Conservation (phyloP, 805 yeast species). For the Candida railenensis region DNA sequence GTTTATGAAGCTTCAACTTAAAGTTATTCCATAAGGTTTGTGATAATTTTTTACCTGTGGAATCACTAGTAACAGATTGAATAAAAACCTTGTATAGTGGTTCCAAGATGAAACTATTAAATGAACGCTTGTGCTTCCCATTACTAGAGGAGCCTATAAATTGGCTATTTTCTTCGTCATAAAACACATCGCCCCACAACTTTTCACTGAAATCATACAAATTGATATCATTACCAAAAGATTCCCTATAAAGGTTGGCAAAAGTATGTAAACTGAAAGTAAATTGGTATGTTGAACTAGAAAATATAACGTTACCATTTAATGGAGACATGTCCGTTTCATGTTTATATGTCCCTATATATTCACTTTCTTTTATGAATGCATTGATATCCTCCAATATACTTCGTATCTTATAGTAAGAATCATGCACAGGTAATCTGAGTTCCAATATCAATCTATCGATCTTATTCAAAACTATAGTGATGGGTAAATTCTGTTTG, state of each 20-base stretch:
- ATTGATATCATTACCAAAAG: conserved; percentile 21
- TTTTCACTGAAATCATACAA: conserved; percentile 45
- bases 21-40: conserved; percentile 48
- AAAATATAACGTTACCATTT: conserved; percentile 67
- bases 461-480: conserved; percentile 71
- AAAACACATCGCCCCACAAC: conserved; percentile 80
- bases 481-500: conserved; percentile 48
- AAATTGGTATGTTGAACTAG: conserved; percentile 61
- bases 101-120: conserved; percentile 63
- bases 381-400: conserved; percentile 65
- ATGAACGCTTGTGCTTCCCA: conserved; percentile 39
- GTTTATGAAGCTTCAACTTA: conserved; percentile 41
- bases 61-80: conserved; percentile 53
- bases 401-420: conserved; percentile 64
- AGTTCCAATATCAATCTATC: conserved; percentile 85
- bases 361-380: conserved; percentile 38
- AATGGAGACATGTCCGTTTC: conserved; percentile 53
- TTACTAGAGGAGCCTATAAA: conserved; percentile 39
- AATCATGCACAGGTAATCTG: conserved; percentile 69
- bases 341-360: conserved; percentile 23
- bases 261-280: conserved; percentile 70
- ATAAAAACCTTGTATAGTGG: conserved; percentile 81
- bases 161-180: conserved; percentile 37
- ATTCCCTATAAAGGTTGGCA: conserved; percentile 42
- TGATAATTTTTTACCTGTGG: conserved; percentile 36